phyloP scores from a whole-genome alignment of 805 yeast species.

The Schizosaccharomyces japonicus region DNA sequence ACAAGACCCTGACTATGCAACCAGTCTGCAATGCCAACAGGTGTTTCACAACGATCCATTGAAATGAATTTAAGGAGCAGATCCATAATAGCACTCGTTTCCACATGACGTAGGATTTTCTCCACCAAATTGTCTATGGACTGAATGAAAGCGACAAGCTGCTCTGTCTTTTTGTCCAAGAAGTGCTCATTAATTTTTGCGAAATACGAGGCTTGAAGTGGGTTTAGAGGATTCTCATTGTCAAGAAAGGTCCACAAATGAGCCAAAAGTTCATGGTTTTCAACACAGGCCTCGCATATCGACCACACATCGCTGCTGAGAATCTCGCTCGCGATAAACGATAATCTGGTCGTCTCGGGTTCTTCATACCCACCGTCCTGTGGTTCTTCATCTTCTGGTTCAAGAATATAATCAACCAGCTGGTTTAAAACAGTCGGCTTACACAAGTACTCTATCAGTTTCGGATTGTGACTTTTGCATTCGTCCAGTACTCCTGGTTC shows the following conservation, averaged over 20 bases:
- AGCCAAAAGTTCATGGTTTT: conserved; percentile 36
- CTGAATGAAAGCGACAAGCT: conserved; percentile 41
- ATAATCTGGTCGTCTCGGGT: conserved; percentile 12
- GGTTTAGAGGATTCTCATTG: conserved; percentile 38
- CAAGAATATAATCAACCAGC: conserved; percentile 41
- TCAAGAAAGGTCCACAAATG: conserved; percentile 65
- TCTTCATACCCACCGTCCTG: not conserved
- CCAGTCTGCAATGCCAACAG: conserved; percentile 45
- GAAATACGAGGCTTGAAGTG: conserved; percentile 62
- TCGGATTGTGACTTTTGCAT: conserved; percentile 43
- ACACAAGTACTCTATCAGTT: conserved; percentile 53
- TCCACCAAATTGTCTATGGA: conserved; percentile 49
- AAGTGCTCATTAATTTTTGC: conserved; percentile 80
- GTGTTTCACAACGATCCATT: conserved; percentile 71
- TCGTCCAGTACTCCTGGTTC: conserved; percentile 57
- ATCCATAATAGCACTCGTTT: conserved; percentile 86
- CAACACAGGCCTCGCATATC: conserved; percentile 71
- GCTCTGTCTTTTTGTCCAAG: conserved; percentile 61
- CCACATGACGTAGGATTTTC: conserved; percentile 62
- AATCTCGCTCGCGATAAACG: conserved; percentile 67
- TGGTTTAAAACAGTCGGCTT: conserved; percentile 51
- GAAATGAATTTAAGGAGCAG: conserved; percentile 70
- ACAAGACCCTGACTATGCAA: conserved; percentile 52
- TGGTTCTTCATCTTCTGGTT: conserved; percentile 8
- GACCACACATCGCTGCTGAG: conserved; percentile 86